Evolutionary conservation across 2,329 filamentous ascomycete genomes (phyloP).

Genomic region (Aspergillus transmontanensis): DNA sequence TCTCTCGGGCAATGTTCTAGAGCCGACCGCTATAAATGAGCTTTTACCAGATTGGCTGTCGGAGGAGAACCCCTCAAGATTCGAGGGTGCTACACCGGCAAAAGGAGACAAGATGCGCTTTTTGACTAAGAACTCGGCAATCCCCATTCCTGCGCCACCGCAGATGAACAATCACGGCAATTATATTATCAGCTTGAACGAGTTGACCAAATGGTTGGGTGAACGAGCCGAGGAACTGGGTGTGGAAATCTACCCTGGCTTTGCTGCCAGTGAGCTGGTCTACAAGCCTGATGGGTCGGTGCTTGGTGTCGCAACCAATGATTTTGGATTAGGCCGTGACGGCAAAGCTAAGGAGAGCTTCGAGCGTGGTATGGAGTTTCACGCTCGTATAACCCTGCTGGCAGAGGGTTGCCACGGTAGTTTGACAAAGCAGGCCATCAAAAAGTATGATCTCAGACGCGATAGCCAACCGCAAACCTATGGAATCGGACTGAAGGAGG

Average conservation of each 20-base stretch:
- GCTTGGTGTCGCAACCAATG: constrained; percentile 92
- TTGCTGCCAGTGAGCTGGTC: constrained; percentile 89
- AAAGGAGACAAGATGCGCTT: constrained; percentile 89
- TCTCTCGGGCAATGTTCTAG: constrained; percentile 90
- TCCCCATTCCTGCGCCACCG: constrained; percentile 84
- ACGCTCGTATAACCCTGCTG: constrained; percentile 86
- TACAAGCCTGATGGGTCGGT: constrained; percentile 87
- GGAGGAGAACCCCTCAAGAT: constrained; percentile 83
- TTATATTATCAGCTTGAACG: constrained; percentile 94
- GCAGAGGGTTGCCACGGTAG: constrained; percentile 96
- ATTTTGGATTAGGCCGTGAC: constrained; percentile 78
- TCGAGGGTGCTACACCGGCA: constrained; percentile 83
- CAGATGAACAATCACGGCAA: constrained; percentile 99
- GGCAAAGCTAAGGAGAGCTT: constrained; percentile 88
- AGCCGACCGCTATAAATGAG: constrained; percentile 85
- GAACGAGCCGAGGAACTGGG: constrained; percentile 95
- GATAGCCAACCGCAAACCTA: constrained; percentile 96
- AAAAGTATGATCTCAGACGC: constrained; percentile 86
- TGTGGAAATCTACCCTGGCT: constrained; percentile 94
- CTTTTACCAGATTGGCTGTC: constrained; percentile 91
- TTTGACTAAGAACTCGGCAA: constrained; percentile 75
- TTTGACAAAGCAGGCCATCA: constrained; percentile 90
- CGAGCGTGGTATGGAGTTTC: constrained; percentile 98
- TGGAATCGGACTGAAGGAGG: constrained; percentile 90
- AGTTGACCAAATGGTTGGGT: constrained; percentile 93